Conservation (phyloP, 768 basidiomycete species). For the Hericium alpestre region DNA sequence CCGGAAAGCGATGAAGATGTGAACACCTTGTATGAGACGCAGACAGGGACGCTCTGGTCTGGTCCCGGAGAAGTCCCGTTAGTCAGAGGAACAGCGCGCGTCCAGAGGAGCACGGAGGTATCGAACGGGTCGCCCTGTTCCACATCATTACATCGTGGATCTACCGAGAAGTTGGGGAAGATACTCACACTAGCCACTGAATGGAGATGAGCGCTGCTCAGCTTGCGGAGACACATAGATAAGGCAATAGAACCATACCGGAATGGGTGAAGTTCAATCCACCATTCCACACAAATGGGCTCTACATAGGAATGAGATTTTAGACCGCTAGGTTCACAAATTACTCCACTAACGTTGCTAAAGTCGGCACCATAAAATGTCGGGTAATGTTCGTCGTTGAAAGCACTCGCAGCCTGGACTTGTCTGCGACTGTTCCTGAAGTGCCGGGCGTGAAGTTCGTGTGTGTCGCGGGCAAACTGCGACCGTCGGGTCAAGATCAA, state of each 20-base stretch:
- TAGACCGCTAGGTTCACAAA: not conserved
- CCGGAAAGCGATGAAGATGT: conserved; percentile 26
- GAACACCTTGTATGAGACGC: conserved; percentile 37
- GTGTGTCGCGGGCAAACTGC: conserved; percentile 31
- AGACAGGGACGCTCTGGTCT: conserved; percentile 41
- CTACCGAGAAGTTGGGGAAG: no score
- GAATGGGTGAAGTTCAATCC: conserved; percentile 40
- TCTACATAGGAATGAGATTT: conserved; percentile 17
- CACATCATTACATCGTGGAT: no score
- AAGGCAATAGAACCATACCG: conserved; percentile 18
- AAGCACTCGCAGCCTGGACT: conserved; percentile 24
- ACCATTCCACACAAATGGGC: conserved; percentile 36
- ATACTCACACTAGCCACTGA: conserved; percentile 39
- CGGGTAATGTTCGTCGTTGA: conserved; percentile 39
- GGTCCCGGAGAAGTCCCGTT: conserved; percentile 21
- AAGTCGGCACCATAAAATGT: conserved; percentile 40
- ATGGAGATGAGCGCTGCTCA: not conserved
- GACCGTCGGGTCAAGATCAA: not conserved
- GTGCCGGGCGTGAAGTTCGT: conserved; percentile 27
- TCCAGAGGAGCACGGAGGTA: conserved; percentile 47
- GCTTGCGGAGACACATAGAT: no score
- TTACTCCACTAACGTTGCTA: conserved; percentile 28
- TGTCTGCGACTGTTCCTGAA: conserved; percentile 27
- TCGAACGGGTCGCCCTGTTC: conserved; percentile 43
- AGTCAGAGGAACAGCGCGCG: conserved; percentile 36